Evolutionary conservation across 352 stramenopile species (phyloP).

Genomic region (Heterotrichella gracilis): DNA sequence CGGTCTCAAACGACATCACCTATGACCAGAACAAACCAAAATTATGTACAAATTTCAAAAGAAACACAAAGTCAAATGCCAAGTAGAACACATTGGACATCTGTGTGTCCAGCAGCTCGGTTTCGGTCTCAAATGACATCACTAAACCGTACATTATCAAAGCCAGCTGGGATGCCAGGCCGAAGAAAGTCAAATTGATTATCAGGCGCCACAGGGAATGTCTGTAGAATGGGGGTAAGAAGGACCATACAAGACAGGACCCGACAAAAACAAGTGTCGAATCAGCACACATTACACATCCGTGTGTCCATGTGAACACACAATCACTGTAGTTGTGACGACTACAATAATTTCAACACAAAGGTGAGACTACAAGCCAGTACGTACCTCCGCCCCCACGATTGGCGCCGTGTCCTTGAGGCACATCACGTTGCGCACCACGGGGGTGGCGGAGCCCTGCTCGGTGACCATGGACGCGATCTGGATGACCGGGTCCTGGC

Average conservation of each 20-base stretch:
- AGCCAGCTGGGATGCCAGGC: neutral
- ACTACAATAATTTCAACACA: neutral
- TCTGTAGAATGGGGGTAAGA: neutral
- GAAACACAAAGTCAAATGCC: slow-evolving; percentile 94
- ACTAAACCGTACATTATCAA: slow-evolving; percentile 28
- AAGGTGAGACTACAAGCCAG: neutral
- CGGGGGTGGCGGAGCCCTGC: slow-evolving; percentile 19
- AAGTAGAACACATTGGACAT: slow-evolving; percentile 57
- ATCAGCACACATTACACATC: too few relatives aligned
- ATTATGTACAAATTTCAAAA: slow-evolving; percentile 46
- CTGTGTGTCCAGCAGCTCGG: slow-evolving; percentile 83
- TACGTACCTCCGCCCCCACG: slow-evolving; percentile 72
- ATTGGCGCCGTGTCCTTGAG: slow-evolving; percentile 83
- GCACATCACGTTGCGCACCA: slow-evolving; percentile 75
- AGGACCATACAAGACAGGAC: neutral
- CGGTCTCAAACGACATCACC: slow-evolving; percentile 72
- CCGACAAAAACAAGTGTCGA: too few relatives aligned
- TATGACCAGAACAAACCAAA: neutral
- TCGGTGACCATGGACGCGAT: slow-evolving; percentile 83
- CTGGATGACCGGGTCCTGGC: slow-evolving; percentile 91
- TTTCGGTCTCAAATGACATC: slow-evolving; percentile 67
- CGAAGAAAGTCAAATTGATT: neutral
- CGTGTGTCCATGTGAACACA: too few relatives aligned
- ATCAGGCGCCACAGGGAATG: neutral
- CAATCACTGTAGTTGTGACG: too few relatives aligned